Evolutionary conservation across 1,139 yeast genomes (phyloP).

Genomic region (Casaregolazyma lundiana): DNA sequence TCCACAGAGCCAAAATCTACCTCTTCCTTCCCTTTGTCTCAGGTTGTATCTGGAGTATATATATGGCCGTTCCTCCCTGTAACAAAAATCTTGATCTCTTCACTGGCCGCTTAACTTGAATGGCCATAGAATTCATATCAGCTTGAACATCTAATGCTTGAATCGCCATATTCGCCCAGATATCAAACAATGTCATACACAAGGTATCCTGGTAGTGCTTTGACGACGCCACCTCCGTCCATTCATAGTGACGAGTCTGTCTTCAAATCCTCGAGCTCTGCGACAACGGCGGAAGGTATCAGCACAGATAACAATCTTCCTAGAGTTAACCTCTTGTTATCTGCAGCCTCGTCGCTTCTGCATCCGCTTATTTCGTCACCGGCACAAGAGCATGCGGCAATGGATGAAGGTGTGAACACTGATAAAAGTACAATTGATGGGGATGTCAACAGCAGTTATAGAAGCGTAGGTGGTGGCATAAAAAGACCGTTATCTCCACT

Average conservation of each 20-base stretch:
- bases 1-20: slow-evolving; percentile 1
- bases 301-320: background rate
- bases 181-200: background rate
- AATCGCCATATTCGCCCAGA: background rate
- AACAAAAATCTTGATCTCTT: background rate
- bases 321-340: background rate
- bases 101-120: background rate
- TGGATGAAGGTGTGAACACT: background rate
- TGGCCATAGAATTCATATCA: background rate
- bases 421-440: background rate
- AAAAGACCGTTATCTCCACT: background rate
- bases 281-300: background rate
- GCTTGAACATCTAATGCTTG: background rate
- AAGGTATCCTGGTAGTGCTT: background rate
- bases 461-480: background rate
- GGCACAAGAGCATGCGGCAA: background rate
- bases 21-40: slow-evolving; percentile 1
- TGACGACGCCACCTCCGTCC: background rate
- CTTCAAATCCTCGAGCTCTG: background rate
- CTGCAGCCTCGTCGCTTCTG: background rate
- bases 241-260: background rate
- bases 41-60: background rate
- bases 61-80: background rate
- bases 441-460: background rate
- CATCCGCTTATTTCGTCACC: background rate